Evolutionary conservation across 1,284 basidiomycete species (phyloP), one percentile per base, ranked within the genome.

Genomic region (Sparassis latifolia): DNA sequence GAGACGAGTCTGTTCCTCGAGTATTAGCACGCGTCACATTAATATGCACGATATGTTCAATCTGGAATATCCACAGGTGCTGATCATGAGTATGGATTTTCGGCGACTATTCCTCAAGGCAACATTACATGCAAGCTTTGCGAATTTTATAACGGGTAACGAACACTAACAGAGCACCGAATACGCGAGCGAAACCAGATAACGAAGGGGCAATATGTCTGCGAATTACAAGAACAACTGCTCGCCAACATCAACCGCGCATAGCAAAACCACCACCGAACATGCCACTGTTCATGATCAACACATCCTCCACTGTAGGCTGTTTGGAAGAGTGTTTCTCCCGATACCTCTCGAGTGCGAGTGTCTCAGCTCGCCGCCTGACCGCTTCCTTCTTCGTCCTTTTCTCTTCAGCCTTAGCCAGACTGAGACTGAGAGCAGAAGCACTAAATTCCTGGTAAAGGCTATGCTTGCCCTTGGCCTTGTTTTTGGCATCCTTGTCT

Each of bases 331-430:
- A 20, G 20, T 20, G 20, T 20, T 20, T 20, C 20, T 20, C 20
- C 20, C 20, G 20, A 20, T 20, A 20, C 20, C 20, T 20, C 20
- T 20, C 20, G 20, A 20, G 20, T 20, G 20, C 20, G 20, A 20
- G 20, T 20, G 20, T 20, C 20, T 20, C 20, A 20, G 20, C 20
- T 20, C 20, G 20, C 20, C 20, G 20, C 54, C 67, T 69, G 50
- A 69, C 69, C 48, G 73, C 72, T 42, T 71, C 73, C 66, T 76
- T 76, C 61, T 71, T 74, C 55, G 67, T 66, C 55, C 58, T 64
- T 63, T 77, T 76, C 54, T 70, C 71, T 53, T 78, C 73, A 5
- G 66, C 68, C 61, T 71, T 77, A 37, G 66, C 57, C 46, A 55
- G 52, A 53, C 67, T 75, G 49, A 57, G 47, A 30, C 58, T 58